phyloP scores from a whole-genome alignment of 164 flowering plant genomes.

The Stephania yunnanensis region DNA sequence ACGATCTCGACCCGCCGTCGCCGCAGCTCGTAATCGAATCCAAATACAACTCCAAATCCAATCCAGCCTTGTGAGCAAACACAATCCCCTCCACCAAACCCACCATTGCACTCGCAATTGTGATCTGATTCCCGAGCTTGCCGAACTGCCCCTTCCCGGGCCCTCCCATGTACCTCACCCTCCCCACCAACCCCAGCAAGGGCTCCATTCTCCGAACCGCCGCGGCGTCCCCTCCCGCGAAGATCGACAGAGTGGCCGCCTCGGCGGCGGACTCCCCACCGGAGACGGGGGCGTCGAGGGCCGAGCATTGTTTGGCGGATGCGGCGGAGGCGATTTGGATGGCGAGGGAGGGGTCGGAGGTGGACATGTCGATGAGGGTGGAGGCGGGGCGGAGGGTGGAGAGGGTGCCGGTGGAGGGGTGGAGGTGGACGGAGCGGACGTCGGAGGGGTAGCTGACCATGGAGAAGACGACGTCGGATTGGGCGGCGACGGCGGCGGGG shows the following conservation, averaged over 20 bases:
- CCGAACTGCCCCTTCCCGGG: slow-evolving; percentile 81
- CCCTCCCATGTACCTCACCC: slow-evolving; percentile 80
- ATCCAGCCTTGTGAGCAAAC: slow-evolving; percentile 73
- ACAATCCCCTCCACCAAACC: slow-evolving; percentile 88
- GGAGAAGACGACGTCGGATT: slow-evolving; percentile 89
- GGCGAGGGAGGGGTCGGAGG: slow-evolving; percentile 90
- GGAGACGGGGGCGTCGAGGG: slow-evolving; percentile 91
- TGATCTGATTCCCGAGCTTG: slow-evolving; percentile 77
- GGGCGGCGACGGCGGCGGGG: slow-evolving; percentile 64
- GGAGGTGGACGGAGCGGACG: slow-evolving; percentile 71
- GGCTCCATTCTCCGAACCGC: slow-evolving; percentile 40
- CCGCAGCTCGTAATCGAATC: slow-evolving; percentile 76
- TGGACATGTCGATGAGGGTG: slow-evolving; percentile 83
- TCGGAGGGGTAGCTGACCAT: slow-evolving; percentile 96
- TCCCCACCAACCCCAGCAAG: slow-evolving; percentile 59
- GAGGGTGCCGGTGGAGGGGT: slow-evolving; percentile 59
- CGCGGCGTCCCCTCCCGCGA: slow-evolving; percentile 76
- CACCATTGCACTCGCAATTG: slow-evolving; percentile 82
- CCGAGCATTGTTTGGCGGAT: slow-evolving; percentile 32
- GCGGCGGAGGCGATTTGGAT: slow-evolving; percentile 54
- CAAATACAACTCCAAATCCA: slow-evolving; percentile 48
- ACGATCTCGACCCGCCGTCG: slow-evolving; percentile 79
- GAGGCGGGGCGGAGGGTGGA: slow-evolving; percentile 54
- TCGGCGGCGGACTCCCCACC: slow-evolving; percentile 92
- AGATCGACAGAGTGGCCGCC: slow-evolving; percentile 61